Evolutionary conservation across 345 rosid genomes (phyloP).

Genomic region (Linum tenue): DNA sequence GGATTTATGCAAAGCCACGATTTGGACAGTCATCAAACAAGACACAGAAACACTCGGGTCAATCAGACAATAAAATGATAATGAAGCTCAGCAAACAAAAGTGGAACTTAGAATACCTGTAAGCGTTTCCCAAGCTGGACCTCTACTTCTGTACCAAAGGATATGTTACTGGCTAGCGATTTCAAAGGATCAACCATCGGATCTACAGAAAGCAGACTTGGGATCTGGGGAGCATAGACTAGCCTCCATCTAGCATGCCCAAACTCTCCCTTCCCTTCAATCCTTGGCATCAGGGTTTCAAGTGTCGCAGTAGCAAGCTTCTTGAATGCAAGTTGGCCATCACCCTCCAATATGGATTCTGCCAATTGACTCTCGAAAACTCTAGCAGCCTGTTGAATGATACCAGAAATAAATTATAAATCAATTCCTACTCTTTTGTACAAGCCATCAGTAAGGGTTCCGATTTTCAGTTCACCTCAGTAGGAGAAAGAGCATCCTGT

Average conservation of each 20-base stretch:
- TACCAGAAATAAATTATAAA: slow-evolving; percentile 6
- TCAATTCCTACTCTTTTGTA: background rate
- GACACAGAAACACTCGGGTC: background rate
- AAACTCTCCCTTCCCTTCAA: slow-evolving; percentile 94
- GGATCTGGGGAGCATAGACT: slow-evolving; percentile 97
- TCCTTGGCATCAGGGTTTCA: slow-evolving; percentile 84
- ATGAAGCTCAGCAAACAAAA: background rate
- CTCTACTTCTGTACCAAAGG: slow-evolving; percentile 91
- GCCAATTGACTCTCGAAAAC: slow-evolving; percentile 93
- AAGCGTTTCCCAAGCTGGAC: slow-evolving; percentile 92
- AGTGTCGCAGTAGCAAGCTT: slow-evolving; percentile 97
- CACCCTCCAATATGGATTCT: slow-evolving; percentile 92
- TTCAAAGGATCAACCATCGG: slow-evolving; percentile 88
- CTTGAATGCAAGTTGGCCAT: slow-evolving; percentile 92
- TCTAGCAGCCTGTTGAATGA: slow-evolving; percentile 61
- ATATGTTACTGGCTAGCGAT: slow-evolving; percentile 77
- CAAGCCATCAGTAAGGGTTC: background rate
- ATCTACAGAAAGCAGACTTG: slow-evolving; percentile 92
- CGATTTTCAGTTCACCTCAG: slow-evolving; percentile 48
- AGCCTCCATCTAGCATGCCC: slow-evolving; percentile 98
- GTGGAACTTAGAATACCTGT: slow-evolving; percentile 41
- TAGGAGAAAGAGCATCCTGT: slow-evolving; percentile 90
- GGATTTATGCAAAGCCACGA: too few relatives aligned
- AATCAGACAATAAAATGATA: background rate
- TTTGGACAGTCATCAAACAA: too few relatives aligned